Percentiles rank a stretch among this genome's conserved stretches.
Evolutionary conservation across 73 alveolate species (phyloP).

Genomic region (Durusdinium trenchii): DNA sequence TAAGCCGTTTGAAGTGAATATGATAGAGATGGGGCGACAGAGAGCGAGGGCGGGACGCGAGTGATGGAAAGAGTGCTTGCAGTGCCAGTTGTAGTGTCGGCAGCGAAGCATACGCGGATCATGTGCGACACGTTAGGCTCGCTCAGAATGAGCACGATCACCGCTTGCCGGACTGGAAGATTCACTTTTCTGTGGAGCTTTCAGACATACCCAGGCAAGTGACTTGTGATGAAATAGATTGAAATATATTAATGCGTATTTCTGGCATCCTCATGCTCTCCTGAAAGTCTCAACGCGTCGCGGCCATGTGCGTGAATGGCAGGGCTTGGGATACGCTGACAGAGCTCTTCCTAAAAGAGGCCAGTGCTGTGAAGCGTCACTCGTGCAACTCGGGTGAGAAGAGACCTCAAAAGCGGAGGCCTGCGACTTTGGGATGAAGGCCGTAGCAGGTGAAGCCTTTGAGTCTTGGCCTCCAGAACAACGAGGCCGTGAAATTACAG

Average conservation of each 20-base stretch:
- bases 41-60: too few species aligned
- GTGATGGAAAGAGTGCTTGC: too few species aligned
- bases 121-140: constrained; percentile 18
- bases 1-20: too few species aligned
- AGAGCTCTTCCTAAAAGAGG: constrained; percentile 63
- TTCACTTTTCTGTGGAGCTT: constrained; percentile 54
- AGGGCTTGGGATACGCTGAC: constrained; percentile 92
- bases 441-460: constrained; percentile 77
- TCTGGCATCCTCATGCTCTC: neutral
- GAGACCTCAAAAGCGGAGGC: constrained; percentile 1
- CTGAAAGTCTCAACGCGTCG: neutral
- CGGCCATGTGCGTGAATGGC: neutral
- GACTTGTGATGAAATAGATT: neutral
- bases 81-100: too few species aligned
- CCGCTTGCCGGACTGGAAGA: constrained; percentile 90
- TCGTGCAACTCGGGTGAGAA: too few species aligned
- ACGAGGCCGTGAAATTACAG: constrained; percentile 89
- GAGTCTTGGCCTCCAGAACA: constrained; percentile 86
- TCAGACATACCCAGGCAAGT: constrained; percentile 54
- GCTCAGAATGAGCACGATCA: constrained; percentile 95
- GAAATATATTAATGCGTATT: neutral
- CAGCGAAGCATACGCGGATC: too few species aligned
- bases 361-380: neutral
- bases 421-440: constrained; percentile 95
- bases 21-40: too few species aligned